Conservation (phyloP, 805 yeast genomes). For the Yarrowia porcina region DNA sequence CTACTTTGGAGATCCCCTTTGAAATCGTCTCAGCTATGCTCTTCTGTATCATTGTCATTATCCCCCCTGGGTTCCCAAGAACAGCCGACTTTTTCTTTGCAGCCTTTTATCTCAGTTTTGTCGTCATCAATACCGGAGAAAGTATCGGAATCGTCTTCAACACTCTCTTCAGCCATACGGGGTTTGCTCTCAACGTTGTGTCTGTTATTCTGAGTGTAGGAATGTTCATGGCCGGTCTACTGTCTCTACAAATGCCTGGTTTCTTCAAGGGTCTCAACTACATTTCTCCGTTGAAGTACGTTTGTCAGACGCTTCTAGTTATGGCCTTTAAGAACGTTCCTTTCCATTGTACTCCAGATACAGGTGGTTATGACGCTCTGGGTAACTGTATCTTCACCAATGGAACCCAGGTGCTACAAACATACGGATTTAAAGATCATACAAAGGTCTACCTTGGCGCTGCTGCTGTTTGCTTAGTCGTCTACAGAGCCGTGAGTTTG, state of each 20-base stretch:
- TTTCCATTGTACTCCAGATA: slow-evolving; percentile 23
- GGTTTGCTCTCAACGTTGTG: slow-evolving; percentile 73
- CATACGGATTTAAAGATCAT: slow-evolving; percentile 44
- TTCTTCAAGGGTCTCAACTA: slow-evolving; percentile 70
- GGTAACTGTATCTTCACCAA: slow-evolving; percentile 48
- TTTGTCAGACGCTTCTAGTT: slow-evolving; percentile 31
- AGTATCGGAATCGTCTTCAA: slow-evolving; percentile 79
- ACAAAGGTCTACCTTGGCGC: slow-evolving; percentile 32
- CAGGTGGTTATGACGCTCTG: slow-evolving; percentile 33
- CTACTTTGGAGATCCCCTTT: slow-evolving; percentile 62
- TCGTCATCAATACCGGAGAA: slow-evolving; percentile 72
- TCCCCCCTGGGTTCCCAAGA: slow-evolving; percentile 71
- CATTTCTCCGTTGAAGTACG: slow-evolving; percentile 73
- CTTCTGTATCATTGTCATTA: slow-evolving; percentile 59
- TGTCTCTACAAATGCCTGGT: slow-evolving; percentile 71
- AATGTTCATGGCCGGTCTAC: slow-evolving; percentile 77
- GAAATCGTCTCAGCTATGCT: slow-evolving; percentile 58
- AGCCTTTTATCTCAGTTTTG: slow-evolving; percentile 51
- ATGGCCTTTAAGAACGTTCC: slow-evolving; percentile 26
- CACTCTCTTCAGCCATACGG: slow-evolving; percentile 68
- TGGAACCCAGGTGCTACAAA: slow-evolving; percentile 56
- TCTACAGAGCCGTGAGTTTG: slow-evolving; percentile 34
- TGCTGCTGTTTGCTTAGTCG: slow-evolving; percentile 32
- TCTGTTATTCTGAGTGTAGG: slow-evolving; percentile 66
- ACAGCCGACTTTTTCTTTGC: slow-evolving; percentile 65